Evolutionary conservation across 345 rosid genomes (phyloP), one percentile per base, ranked within the genome.

Genomic region (Salix caprea): DNA sequence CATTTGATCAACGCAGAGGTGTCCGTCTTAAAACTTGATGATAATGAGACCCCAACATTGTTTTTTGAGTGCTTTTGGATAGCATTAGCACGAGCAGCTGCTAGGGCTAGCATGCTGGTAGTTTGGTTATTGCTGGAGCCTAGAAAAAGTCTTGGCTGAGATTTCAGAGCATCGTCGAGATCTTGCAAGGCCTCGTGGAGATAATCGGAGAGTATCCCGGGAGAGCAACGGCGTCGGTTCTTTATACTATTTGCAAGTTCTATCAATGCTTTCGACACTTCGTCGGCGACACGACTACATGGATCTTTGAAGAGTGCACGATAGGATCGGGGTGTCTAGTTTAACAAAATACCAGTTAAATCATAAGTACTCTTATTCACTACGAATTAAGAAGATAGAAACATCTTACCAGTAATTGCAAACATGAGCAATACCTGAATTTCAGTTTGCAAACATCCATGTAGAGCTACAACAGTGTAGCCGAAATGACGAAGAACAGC

Each of bases 401-500:
- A n/a, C 30, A 60, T 34, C 36, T 5, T 34, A 34, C 6, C 36
- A 34, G 0, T 34, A 5, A 34, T 34, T 34, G 36, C 36, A 4
- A 26, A 30, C 23, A 7, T 13, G 36, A 4, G 5, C 19, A 21
- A 62, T 81, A 94, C 98, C 92, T 91, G 92, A 83, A 94, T 94
- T 84, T 94, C 96, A 18, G 93, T 85, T 61, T 78, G 90, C 76
- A 94, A 84, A 72, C 98, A 90, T 48, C 97, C 98, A 65, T 94
- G 98, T 21, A 94, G 85, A 75, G 97, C 93, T 19, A 91, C 96
- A 67, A 90, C 84, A 23, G 90, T 87, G 75, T 92, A 91, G 68
- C 97, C 91, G 52, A 94, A 94, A 61, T 86, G 97, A 76, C 97
- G 97, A 73, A 94, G 94, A 77, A 89, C 89, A 42, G 90, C 85